These are phyloP conservation scores for Annulohypoxylon truncatum DNA, from an alignment of 2,329 filamentous ascomycete genomes.

Conservation along the genomic window DNA sequence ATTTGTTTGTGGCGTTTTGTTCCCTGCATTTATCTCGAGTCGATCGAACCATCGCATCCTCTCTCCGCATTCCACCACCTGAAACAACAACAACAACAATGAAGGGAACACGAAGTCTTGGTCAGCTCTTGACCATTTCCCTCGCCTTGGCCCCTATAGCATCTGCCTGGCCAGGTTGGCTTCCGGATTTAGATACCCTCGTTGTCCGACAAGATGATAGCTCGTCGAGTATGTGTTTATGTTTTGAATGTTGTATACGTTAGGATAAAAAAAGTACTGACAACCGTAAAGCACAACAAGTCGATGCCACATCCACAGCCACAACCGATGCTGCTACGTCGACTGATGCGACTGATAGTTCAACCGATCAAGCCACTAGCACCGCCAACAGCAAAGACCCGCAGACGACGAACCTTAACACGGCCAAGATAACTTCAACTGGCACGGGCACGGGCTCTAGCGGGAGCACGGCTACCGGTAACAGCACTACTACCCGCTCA, in stretches of 20 bases:
- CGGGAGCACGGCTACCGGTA: conserved; percentile 46
- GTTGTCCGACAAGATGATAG: conserved; percentile 61
- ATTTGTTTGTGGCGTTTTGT: conserved; percentile 27
- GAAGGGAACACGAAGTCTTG: conserved; percentile 61
- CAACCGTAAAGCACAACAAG: conserved; percentile 18
- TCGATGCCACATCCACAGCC: conserved; percentile 38
- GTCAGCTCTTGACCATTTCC: conserved; percentile 62
- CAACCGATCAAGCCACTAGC: conserved; percentile 29
- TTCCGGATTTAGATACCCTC: conserved; percentile 64
- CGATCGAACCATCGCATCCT: conserved; percentile 27
- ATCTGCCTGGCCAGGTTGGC: conserved; percentile 68
- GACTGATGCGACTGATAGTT: conserved; percentile 23
- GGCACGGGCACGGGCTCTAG: conserved; percentile 43
- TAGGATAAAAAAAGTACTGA: conserved; percentile 21
- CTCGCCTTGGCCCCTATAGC: conserved; percentile 64
- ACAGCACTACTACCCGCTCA: conserved; percentile 51
- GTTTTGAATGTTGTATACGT: neutral
- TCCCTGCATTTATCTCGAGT: conserved; percentile 23
- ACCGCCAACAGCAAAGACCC: conserved; percentile 36
- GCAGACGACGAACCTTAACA: conserved; percentile 57
- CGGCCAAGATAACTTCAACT: conserved; percentile 49
- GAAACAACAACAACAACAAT: conserved; percentile 54
- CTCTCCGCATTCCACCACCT: conserved; percentile 43
- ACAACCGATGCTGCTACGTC: conserved; percentile 39
- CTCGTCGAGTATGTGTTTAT: conserved; percentile 44